Percentiles rank a stretch among this genome's conserved stretches.
Conservation (phyloP, 1,284 basidiomycete genomes). For the Fomitopsis schrenkii region DNA sequence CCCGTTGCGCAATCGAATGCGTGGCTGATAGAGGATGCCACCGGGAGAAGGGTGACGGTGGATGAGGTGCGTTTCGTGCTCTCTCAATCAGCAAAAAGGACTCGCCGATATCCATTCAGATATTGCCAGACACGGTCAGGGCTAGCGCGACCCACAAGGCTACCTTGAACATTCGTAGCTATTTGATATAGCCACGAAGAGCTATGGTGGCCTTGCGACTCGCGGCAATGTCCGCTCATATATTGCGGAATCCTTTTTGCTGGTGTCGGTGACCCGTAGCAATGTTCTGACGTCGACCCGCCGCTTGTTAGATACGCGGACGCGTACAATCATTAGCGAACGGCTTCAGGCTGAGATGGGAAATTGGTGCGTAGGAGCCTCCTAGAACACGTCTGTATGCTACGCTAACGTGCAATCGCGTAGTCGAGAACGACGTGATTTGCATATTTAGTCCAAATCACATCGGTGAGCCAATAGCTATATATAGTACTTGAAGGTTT, state of each 20-base stretch:
- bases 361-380: constrained; percentile 8
- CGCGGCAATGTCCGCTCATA: too few relatives aligned
- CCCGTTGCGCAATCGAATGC: neutral
- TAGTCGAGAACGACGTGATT: constrained; percentile 16
- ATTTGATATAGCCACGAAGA: too few relatives aligned
- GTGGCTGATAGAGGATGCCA: constrained; percentile 60
- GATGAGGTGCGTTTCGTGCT: constrained; percentile 38
- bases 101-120: too few relatives aligned
- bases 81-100: too few relatives aligned
- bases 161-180: too few relatives aligned
- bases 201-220: too few relatives aligned
- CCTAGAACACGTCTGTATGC: neutral
- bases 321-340: constrained; percentile 14
- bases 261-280: neutral
- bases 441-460: constrained; percentile 32
- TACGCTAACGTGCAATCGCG: neutral
- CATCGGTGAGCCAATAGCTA: constrained; percentile 8
- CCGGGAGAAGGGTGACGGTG: constrained; percentile 38
- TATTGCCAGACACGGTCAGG: too few relatives aligned
- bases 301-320: constrained; percentile 8
- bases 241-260: too few relatives aligned
- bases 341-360: constrained; percentile 11
- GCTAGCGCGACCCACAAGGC: too few relatives aligned
- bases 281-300: neutral
- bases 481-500: neutral